These are phyloP conservation scores for Coccomyxa sp. DNA, from an alignment of 139 green algal genomes.

Conservation along the genomic window DNA sequence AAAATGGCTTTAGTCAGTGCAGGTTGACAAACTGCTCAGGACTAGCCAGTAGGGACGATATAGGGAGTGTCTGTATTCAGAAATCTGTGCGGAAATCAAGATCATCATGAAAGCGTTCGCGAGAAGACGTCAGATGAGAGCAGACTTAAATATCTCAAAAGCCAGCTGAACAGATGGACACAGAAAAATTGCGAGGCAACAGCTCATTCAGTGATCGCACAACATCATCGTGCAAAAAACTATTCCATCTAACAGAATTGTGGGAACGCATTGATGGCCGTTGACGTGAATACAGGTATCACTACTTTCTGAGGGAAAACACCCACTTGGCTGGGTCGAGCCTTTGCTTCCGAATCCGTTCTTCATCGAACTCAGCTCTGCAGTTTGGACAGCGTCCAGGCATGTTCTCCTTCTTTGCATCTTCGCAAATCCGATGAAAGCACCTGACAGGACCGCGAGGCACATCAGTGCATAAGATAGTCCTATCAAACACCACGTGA, in stretches of 20 bases:
- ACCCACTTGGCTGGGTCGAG: background rate
- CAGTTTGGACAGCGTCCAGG: conserved; percentile 78
- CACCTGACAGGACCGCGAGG: conserved; percentile 60
- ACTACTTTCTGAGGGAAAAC: no score
- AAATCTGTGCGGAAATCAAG: no score
- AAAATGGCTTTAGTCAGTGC: background rate
- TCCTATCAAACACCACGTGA: conserved; percentile 1
- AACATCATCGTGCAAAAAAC: no score
- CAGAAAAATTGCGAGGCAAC: background rate
- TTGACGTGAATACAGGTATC: no score
- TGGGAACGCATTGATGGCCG: no score
- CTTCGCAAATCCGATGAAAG: conserved; percentile 81
- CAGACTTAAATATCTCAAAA: background rate
- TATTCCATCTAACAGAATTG: no score
- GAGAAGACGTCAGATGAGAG: background rate
- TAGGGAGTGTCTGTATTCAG: no score
- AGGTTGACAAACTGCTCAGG: no score
- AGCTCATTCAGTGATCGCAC: background rate
- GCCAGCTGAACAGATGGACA: background rate
- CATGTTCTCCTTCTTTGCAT: conserved; percentile 62
- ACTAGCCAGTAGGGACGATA: no score
- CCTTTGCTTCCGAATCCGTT: conserved; percentile 53
- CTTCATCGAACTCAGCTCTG: conserved; percentile 69
- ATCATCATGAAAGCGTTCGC: no score
- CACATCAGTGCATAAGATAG: background rate